Percentiles rank a stretch among this genome's conserved stretches.
Evolutionary conservation across 768 basidiomycete species (phyloP).

Genomic region (Gloeopeniophorella convolvens): DNA sequence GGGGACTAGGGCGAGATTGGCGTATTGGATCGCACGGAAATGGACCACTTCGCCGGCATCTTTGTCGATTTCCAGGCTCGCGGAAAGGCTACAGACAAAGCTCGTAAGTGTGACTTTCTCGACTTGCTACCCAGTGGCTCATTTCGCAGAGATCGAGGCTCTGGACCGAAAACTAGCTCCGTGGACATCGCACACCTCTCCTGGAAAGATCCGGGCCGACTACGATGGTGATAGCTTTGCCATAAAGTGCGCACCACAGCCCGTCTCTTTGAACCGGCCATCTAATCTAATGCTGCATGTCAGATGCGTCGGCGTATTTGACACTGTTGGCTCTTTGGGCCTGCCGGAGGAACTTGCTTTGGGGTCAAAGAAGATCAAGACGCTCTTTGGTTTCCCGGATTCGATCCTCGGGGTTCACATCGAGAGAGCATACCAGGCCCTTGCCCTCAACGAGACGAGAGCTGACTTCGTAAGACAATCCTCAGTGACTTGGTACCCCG

Average conservation of each 20-base stretch:
- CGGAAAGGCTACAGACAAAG: constrained; percentile 43
- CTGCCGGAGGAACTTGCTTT: constrained; percentile 58
- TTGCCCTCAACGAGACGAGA: constrained; percentile 63
- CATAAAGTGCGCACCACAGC: constrained; percentile 43
- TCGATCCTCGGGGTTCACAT: constrained; percentile 54
- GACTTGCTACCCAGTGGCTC: neutral
- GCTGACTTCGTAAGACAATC: constrained; percentile 53
- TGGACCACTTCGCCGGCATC: constrained; percentile 65
- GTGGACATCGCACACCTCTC: constrained; percentile 48
- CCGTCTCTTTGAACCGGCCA: neutral
- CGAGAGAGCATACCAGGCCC: constrained; percentile 58
- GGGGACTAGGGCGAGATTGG: constrained; percentile 58
- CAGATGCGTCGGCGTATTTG: constrained; percentile 68
- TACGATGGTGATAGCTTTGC: constrained; percentile 44
- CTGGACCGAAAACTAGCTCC: constrained; percentile 41
- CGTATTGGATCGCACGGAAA: constrained; percentile 59
- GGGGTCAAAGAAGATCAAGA: constrained; percentile 36
- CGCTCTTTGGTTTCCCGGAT: constrained; percentile 63
- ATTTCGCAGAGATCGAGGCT: constrained; percentile 29
- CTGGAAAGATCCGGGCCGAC: constrained; percentile 47
- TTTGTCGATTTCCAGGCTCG: constrained; percentile 57
- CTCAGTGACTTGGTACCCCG: neutral
- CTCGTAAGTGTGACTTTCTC: constrained; percentile 31
- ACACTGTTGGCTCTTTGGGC: constrained; percentile 70
- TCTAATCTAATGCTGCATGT: constrained; percentile 1